Conservation (phyloP, 1,284 basidiomycete genomes). For the Stereum hirsutum region DNA sequence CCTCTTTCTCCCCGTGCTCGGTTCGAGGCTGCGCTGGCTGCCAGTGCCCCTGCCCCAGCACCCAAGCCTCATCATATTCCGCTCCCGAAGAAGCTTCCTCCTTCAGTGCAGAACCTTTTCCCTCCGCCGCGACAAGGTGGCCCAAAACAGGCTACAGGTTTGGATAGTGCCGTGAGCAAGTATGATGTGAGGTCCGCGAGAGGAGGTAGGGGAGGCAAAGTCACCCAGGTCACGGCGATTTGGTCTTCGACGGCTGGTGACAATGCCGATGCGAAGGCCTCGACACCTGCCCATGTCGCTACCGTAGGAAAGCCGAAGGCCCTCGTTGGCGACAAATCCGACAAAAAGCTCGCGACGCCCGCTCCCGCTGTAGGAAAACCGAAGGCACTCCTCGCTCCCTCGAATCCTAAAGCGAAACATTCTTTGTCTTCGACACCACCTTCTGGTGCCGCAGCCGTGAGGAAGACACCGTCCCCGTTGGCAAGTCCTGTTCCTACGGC, state of each 20-base stretch:
- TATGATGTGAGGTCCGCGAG: constrained; percentile 72
- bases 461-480: background rate
- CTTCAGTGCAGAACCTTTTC: too few relatives aligned
- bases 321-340: background rate
- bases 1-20: constrained; percentile 13
- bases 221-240: constrained; percentile 62
- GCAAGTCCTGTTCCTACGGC: constrained; percentile 10
- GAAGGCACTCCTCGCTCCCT: background rate
- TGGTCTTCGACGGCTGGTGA: constrained; percentile 37
- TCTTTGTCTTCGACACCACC: too few relatives aligned
- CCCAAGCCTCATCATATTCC: background rate
- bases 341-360: background rate
- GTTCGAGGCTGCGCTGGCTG: background rate
- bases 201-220: constrained; percentile 69
- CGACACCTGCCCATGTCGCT: constrained; percentile 7
- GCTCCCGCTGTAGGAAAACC: too few relatives aligned
- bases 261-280: background rate
- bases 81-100: constrained; percentile 5
- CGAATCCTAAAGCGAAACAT: constrained; percentile 8
- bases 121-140: constrained; percentile 25
- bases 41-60: background rate
- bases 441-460: background rate
- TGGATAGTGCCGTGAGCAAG: constrained; percentile 37
- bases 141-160: too few relatives aligned
- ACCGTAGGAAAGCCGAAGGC: constrained; percentile 3